These are phyloP conservation scores for Acrodontium crateriforme DNA, from an alignment of 2,329 filamentous ascomycete species.

Conservation along the genomic window DNA sequence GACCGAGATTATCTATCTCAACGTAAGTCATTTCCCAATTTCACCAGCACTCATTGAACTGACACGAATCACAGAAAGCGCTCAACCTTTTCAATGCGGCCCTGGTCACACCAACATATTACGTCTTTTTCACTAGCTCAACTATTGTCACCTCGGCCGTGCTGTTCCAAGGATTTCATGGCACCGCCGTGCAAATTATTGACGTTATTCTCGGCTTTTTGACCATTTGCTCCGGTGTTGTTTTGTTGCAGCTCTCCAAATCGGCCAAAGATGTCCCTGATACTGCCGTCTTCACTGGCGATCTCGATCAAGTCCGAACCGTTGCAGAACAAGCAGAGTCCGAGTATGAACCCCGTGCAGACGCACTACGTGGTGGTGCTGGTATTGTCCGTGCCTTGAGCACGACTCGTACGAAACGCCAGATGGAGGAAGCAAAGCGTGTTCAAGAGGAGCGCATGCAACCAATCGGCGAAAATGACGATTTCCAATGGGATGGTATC, in stretches of 20 bases:
- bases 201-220: conserved; percentile 90
- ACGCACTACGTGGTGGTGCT: conserved; percentile 82
- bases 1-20: conserved; percentile 89
- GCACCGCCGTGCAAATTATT: conserved; percentile 62
- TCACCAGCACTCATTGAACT: neutral
- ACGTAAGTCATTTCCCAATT: conserved; percentile 52
- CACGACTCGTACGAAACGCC: conserved; percentile 57
- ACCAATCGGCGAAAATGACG: conserved; percentile 64
- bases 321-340: conserved; percentile 91
- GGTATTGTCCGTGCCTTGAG: conserved; percentile 80
- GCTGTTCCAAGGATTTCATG: conserved; percentile 87
- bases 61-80: conserved; percentile 61
- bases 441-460: conserved; percentile 71
- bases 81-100: conserved; percentile 94
- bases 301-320: conserved; percentile 87
- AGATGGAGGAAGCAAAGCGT: conserved; percentile 64
- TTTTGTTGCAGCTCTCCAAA: conserved; percentile 90
- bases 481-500: conserved; percentile 84
- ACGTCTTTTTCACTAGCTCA: conserved; percentile 92
- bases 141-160: conserved; percentile 91
- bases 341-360: conserved; percentile 91
- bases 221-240: conserved; percentile 82
- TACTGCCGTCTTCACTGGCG: conserved; percentile 77
- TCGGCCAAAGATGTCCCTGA: conserved; percentile 96
- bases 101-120: conserved; percentile 94